A percentile compares a stretch with the other conserved stretches of the same genome.
These are phyloP conservation scores for Blastobotrys indianensis DNA, from an alignment of 1,139 yeast species.

Conservation along the genomic window DNA sequence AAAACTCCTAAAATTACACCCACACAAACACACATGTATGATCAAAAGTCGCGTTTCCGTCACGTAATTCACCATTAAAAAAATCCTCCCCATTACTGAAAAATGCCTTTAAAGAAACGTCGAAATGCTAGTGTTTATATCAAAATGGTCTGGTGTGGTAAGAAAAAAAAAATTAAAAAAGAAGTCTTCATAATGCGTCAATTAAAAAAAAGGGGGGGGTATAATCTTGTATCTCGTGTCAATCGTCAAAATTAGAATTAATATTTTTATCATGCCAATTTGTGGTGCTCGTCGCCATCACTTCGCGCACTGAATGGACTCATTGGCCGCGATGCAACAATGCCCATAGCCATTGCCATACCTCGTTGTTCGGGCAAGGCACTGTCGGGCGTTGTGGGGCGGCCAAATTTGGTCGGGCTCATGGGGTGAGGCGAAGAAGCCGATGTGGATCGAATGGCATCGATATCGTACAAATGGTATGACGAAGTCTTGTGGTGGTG, in stretches of 20 bases:
- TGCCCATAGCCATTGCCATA: slow-evolving; percentile 1
- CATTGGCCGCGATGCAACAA: slow-evolving; percentile 4
- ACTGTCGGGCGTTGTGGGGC: slow-evolving; percentile 8
- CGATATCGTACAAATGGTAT: slow-evolving; percentile 13
- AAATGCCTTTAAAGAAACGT: no score
- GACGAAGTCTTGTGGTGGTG: slow-evolving; percentile 12
- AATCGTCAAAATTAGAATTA: not conserved
- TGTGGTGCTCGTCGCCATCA: slow-evolving; percentile 11
- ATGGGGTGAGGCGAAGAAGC: slow-evolving; percentile 20
- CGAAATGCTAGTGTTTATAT: no score
- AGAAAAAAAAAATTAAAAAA: no score
- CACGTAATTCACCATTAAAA: no score
- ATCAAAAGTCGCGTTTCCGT: no score
- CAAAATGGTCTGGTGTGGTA: no score
- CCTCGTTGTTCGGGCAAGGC: no score
- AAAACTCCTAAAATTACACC: no score
- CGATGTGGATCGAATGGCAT: slow-evolving; percentile 21
- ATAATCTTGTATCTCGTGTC: not conserved
- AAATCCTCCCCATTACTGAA: no score
- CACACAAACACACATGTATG: no score
- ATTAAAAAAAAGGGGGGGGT: not conserved
- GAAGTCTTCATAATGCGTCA: not conserved
- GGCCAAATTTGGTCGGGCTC: slow-evolving; percentile 9
- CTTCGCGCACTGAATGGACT: slow-evolving; percentile 8
- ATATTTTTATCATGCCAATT: slow-evolving; percentile 10